Base-by-base conservation (phyloP, 768 basidiomycete species). In the Lentinula guzmanii region DNA sequence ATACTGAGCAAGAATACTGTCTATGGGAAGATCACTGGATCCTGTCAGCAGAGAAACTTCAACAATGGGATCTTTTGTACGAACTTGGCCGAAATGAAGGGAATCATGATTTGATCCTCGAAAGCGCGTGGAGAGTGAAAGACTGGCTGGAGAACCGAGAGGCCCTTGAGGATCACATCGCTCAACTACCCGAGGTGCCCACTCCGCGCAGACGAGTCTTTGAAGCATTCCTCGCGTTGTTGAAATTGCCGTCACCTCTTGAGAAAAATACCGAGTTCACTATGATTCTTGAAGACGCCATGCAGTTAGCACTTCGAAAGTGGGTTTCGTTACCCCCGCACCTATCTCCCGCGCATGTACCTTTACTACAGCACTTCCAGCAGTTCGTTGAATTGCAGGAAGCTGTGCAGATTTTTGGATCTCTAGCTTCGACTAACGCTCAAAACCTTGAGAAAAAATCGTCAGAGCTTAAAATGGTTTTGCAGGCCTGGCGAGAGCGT, bases 1-100 rank as follows among this genome's bases (percentile, higher is more conserved):
- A 95, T 76, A 89, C 91, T 11, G 97, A 99, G 72, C 81, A 90
- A 1, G 97, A 99, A 72, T 98, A 95, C 71, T 94, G 91, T 67
- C 78, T 99, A 18, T 99, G 97, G 97, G 97, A 99, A 68, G 97
- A 99, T 71, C 97, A 99, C 71, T 99, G 97, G 96, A 91, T 99
- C 62, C 76, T 95, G 7, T 83, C 95, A 1, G 89, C 94, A 0
- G 93, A 96, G 75, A 99, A 99, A 73, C 78, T 99, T 16, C 97
- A 98, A 70, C 91, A 97, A 64, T 99, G 97, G 97, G 97, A 99
- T 62, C 84, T 90, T 21, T 81, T 99, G 4, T 85, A 91, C 64
- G 97, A 99, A 57, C 83, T 99, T 18, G 94, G 93, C 1, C 86
- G 87, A 65, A 85, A 79, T 60, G 96, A 98, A 72, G 86, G 85